A percentile compares a stretch with the other conserved stretches of the same genome.
phyloP scores from a whole-genome alignment of 805 yeast genomes.

The Dipodascus albidus region DNA sequence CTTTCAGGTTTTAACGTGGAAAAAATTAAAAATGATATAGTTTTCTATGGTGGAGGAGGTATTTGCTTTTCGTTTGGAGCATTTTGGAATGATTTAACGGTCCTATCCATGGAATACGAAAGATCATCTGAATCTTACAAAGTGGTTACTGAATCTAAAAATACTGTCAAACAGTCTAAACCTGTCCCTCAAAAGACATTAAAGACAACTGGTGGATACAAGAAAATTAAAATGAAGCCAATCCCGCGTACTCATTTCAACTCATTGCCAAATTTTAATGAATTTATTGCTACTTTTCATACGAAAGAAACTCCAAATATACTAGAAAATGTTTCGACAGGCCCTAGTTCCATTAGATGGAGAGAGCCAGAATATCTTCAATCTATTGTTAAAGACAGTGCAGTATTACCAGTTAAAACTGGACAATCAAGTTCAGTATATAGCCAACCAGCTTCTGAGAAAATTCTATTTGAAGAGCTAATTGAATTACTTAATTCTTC shows the following conservation, averaged over 20 bases:
- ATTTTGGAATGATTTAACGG: constrained; percentile 30
- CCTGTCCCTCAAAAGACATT: neutral
- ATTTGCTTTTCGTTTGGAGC: constrained; percentile 77
- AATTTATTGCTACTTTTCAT: constrained; percentile 4
- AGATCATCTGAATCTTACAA: neutral
- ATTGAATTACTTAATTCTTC: too few relatives aligned
- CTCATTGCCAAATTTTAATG: constrained; percentile 2
- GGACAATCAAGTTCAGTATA: too few relatives aligned
- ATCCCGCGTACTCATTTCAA: neutral
- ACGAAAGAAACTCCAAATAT: constrained; percentile 19
- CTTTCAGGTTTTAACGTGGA: constrained; percentile 43
- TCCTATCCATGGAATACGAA: constrained; percentile 3
- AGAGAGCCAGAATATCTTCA: constrained; percentile 21
- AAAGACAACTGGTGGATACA: neutral
- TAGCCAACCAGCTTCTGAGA: too few relatives aligned
- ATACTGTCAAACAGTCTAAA: neutral
- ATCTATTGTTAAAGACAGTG: constrained; percentile 17
- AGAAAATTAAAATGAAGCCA: neutral
- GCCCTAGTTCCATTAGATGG: constrained; percentile 22
- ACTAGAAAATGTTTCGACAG: constrained; percentile 16
- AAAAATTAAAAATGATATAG: constrained; percentile 13
- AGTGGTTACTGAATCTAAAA: neutral
- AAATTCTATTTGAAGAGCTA: too few relatives aligned
- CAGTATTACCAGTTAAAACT: too few relatives aligned
- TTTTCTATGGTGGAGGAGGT: constrained; percentile 57